Evolutionary conservation across 2,329 filamentous ascomycete genomes (phyloP), one percentile per base, ranked within the genome.

Genomic region (Aspergillus ustus): DNA sequence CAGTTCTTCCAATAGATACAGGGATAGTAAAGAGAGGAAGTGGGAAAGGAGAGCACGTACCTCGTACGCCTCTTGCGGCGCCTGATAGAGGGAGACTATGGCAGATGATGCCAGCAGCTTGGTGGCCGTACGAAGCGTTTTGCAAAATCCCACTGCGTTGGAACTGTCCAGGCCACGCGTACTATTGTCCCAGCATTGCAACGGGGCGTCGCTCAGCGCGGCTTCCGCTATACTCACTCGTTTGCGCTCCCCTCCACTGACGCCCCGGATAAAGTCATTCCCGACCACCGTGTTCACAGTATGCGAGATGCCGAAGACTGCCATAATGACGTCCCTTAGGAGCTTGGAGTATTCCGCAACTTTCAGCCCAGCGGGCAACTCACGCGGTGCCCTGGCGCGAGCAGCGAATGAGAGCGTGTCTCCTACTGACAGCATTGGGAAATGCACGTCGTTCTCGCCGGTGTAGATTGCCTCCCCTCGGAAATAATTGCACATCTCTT

Each of bases 221-320:
- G 66, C 65, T 63, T 87, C 85, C 4, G 84, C 82, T 57, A 87
- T 85, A 22, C 76, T 81, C 3, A 86, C 84, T 68, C 85, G 80
- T 70, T 86, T 86, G 51, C 83, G 72, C 62, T 86, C 83, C 25
- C 84, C 84, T 57, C 85, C 85, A 56, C 81, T 84, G 3, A 87
- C 84, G 25, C 85, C 85, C 3, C 84, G 82, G 11, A 87, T 78
- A 57, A 82, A 85, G 28, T 86, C 83, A 61, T 84, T 70, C 2
- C 74, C 74, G 17, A 76, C 77, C 73, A 82, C 80, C 46, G 80
- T 17, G 67, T 78, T 73, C 2, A 75, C 71, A 4, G 78, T 77
- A 8, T 75, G 65, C 81, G 50, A 85, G 81, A 59, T 40, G 66
- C 51, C 51, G 17, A 52, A 43, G n/a, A 43, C 17, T 22, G 29